phyloP scores from a whole-genome alignment of 345 rosid genomes.

The Citrus australasica region DNA sequence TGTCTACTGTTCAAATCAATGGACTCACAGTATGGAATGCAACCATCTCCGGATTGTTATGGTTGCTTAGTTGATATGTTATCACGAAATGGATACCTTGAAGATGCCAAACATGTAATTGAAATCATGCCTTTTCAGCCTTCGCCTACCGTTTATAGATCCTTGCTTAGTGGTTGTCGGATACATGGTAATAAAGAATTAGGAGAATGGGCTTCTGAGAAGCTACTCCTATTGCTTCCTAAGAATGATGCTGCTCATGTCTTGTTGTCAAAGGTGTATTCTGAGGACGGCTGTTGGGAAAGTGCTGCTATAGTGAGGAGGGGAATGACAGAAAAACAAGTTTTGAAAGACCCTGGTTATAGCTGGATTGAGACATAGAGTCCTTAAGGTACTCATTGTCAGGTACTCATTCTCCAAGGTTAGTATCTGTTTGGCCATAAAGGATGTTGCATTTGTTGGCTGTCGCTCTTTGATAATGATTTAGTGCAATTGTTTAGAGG shows the following conservation, averaged over 20 bases:
- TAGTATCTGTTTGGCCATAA: not conserved
- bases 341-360: constrained; percentile 24
- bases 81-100: constrained; percentile 33
- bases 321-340: constrained; percentile 13
- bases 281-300: constrained; percentile 38
- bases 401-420: not conserved
- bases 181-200: constrained; percentile 32
- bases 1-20: constrained; percentile 33
- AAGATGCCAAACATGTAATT: constrained; percentile 30
- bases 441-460: not conserved
- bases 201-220: constrained; percentile 39
- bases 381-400: not conserved
- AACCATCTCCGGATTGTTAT: constrained; percentile 35
- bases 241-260: constrained; percentile 29
- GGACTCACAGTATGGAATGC: constrained; percentile 23
- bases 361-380: constrained; percentile 28
- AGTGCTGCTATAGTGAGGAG: constrained; percentile 25
- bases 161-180: constrained; percentile 43
- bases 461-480: not conserved
- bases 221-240: constrained; percentile 29
- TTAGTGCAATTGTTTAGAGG: not conserved
- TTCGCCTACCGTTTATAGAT: constrained; percentile 40
- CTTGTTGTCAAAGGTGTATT: constrained; percentile 31
- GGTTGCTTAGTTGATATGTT: constrained; percentile 45
- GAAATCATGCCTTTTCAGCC: constrained; percentile 36